A percentile compares a stretch with the other conserved stretches of the same genome.
These are phyloP conservation scores for Pezicula neosporulosa DNA, from an alignment of 2,329 filamentous ascomycete species.

Conservation along the genomic window DNA sequence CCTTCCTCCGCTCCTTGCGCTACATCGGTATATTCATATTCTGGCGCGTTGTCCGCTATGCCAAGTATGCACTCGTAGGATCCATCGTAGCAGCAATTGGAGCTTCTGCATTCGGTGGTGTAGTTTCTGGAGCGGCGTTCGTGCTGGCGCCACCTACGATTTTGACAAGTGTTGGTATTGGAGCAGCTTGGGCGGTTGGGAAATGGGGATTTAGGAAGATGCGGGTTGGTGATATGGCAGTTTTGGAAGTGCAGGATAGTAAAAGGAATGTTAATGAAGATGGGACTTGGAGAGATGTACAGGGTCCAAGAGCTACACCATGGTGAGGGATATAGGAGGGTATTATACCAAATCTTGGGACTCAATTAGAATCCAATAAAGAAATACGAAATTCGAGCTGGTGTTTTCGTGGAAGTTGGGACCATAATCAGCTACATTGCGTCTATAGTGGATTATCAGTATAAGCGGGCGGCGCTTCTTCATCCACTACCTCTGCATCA, in stretches of 20 bases:
- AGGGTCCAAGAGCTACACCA: slow-evolving; percentile 23
- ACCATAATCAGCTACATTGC: background rate
- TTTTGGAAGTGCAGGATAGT: slow-evolving; percentile 11
- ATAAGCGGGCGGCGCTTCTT: slow-evolving; percentile 21
- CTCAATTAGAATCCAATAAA: no score
- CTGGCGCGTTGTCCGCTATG: slow-evolving; percentile 29
- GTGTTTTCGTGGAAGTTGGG: no score
- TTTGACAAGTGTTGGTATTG: slow-evolving; percentile 21
- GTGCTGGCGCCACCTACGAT: slow-evolving; percentile 26
- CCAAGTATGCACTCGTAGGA: slow-evolving; percentile 27
- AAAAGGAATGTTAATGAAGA: slow-evolving; percentile 17
- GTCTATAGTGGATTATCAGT: slow-evolving; percentile 22
- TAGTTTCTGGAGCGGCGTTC: slow-evolving; percentile 24
- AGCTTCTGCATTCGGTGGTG: slow-evolving; percentile 24
- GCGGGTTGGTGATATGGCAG: slow-evolving; percentile 15
- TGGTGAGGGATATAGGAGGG: slow-evolving; percentile 15
- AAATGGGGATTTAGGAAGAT: slow-evolving; percentile 29
- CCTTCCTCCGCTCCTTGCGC: slow-evolving; percentile 24
- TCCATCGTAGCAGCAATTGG: slow-evolving; percentile 23
- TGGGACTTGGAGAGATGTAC: slow-evolving; percentile 27
- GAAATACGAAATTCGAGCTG: no score
- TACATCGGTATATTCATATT: slow-evolving; percentile 27
- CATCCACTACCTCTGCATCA: slow-evolving; percentile 7
- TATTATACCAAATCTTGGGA: no score
- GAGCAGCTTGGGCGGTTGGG: slow-evolving; percentile 23